Evolutionary conservation across 768 basidiomycete species (phyloP), one percentile per base, ranked within the genome.

Genomic region (Gyrodon lividus): DNA sequence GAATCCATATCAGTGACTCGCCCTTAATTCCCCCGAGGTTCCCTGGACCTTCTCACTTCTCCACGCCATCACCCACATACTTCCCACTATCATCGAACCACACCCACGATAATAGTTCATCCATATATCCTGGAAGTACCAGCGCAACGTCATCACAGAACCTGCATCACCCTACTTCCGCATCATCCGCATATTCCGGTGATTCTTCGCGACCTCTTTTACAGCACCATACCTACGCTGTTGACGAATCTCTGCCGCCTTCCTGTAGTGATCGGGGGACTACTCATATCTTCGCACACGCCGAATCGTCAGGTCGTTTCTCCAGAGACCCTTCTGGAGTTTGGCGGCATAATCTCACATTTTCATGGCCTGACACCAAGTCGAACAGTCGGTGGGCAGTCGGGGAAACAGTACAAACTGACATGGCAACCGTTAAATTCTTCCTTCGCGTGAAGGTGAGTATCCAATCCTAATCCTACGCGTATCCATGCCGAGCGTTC

Each of bases 311-410:
- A 0, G 81, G 80, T 35, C 72, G 70, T 50, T 85, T 89, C 62
- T 61, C 75, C 46, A 76, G 72, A 48, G 82, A 86, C 59, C 62
- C 74, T 1, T 69, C 77, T 38, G 85, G 86, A 31, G 68, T 82
- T 6, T 86, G 80, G 80, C 76, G 68, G 34, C 84, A 84, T 63
- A 85, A 79, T 1, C 69, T 90, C 40, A 83, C 83, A 7, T 68
- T 89, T 37, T 83, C 85, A 57, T 88, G 89, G 85, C 87, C 89
- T 13, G 77, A 80, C 31, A 68, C 78, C 48, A 86, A 84, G 61
- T 80, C 85, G 3, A 77, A 78, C 51, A 83, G 79, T 60, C 81
- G 86, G 17, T 92, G 90, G 87, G 79, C 88, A 8, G 78, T 87
- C 50, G 90, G 90, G 10, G 89, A 91, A 73, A 86, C 87, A 23